phyloP scores from a whole-genome alignment of 192 early-diverging fungal genomes.

The Dimargaris xerosporica region DNA sequence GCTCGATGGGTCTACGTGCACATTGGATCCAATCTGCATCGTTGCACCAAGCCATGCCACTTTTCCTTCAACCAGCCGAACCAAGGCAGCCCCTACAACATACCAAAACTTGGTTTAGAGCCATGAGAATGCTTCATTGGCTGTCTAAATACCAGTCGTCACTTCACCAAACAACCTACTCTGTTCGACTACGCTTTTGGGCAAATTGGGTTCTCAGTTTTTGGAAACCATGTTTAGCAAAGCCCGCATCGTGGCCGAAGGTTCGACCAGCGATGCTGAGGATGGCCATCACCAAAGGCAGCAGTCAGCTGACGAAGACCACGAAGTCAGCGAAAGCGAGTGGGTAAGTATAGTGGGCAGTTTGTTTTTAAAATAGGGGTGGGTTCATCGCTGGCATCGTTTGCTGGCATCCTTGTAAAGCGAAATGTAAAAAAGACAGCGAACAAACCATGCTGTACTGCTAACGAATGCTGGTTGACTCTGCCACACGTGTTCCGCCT shows the following conservation, averaged over 20 bases:
- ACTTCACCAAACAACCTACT: background rate
- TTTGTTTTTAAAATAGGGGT: too few relatives aligned
- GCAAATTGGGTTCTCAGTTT: background rate
- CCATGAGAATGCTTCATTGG: background rate
- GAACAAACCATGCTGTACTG: too few relatives aligned
- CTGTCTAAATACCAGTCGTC: background rate
- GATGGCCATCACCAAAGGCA: background rate
- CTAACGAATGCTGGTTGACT: too few relatives aligned
- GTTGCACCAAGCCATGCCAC: too few relatives aligned
- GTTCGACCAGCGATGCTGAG: background rate
- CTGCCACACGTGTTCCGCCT: too few relatives aligned
- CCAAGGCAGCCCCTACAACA: too few relatives aligned
- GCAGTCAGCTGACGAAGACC: background rate
- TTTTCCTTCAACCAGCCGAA: too few relatives aligned
- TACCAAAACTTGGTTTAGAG: too few relatives aligned
- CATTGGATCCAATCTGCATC: background rate
- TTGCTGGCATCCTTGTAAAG: too few relatives aligned
- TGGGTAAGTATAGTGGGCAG: background rate
- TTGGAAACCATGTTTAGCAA: conserved; percentile 7
- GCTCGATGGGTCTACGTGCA: background rate
- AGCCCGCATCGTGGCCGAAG: background rate
- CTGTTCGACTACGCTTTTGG: background rate
- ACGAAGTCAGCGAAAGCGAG: conserved; percentile 9
- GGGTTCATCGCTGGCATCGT: too few relatives aligned
- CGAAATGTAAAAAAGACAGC: too few relatives aligned